Evolutionary conservation across 257 asterid species (phyloP).

Genomic region (Solanum medicagineum): DNA sequence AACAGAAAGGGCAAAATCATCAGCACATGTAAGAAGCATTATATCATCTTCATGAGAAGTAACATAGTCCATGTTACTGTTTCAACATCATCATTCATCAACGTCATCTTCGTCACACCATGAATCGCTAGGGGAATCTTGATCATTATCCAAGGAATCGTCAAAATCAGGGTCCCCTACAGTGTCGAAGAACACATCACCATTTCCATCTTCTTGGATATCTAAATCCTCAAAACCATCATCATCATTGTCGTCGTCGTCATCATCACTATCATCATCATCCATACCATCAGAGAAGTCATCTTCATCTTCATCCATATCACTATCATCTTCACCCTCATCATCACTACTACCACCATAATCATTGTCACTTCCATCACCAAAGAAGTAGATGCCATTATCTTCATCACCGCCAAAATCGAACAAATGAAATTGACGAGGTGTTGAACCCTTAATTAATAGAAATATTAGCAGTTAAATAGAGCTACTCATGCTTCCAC

Average conservation of each 20-base stretch:
- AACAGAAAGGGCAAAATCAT: constrained; percentile 38
- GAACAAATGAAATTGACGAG: constrained; percentile 27
- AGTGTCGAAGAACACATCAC: not conserved
- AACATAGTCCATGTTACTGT: not conserved
- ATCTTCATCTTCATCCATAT: constrained; percentile 4
- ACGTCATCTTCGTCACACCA: constrained; percentile 5
- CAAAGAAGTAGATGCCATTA: constrained; percentile 3
- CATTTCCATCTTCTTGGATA: not conserved
- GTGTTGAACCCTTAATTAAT: constrained; percentile 27
- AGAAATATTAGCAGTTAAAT: constrained; percentile 18
- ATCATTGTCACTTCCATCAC: not conserved
- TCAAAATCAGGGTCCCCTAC: constrained; percentile 6
- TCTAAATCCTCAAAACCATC: not conserved
- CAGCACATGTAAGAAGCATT: constrained; percentile 11
- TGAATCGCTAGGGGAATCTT: constrained; percentile 10
- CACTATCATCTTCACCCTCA: constrained; percentile 5
- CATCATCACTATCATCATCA: not conserved
- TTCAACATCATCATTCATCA: constrained; percentile 9
- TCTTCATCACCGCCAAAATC: constrained; percentile 24
- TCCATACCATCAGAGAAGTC: not conserved
- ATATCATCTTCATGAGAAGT: constrained; percentile 2
- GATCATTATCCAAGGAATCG: constrained; percentile 2
- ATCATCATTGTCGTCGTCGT: not conserved
- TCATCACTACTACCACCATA: not conserved
- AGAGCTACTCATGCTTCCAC: constrained; percentile 21